Base-by-base conservation (phyloP, 805 yeast genomes). In the Sugiyamaella americana region DNA sequence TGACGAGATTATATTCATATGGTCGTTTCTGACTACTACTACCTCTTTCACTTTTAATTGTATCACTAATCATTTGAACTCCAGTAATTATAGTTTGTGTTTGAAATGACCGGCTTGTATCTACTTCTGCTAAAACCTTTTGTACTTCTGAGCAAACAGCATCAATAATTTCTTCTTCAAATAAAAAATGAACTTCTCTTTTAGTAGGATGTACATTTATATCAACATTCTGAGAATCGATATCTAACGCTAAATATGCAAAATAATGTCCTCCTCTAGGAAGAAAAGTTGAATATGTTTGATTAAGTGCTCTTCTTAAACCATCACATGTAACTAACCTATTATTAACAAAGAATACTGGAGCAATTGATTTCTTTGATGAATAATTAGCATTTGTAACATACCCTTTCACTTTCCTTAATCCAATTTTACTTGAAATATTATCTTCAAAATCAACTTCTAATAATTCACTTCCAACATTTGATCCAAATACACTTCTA, bases 151-250 rank as follows among this genome's bases (percentile, higher is more conserved):
- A 61, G 26, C 82, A 71, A 1, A 89, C 70, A 30, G 59, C 55
- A 35, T 81, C 87, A 8, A 86, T 75, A 18, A 93, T 87, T 59
- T 89, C 97, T 39, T 84, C 93, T 57, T 93, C 97, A 61, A 79
- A 65, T 30, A 93, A 66, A 60, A 93, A 88, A 37, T 94, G 63
- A 2, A 93, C 97, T 57, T 91, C 97, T 49, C 91, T 74, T 56
- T 93, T 93, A 0, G 98, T 91, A 0, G 98, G 98, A 60, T 93
- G 98, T 11, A 93, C 82, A 60, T 93, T 93, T 13, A 93, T 98
- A 62, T 93, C 98, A 5, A 93, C 72, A 50, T 82, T 80, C 29
- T 65, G 66, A 0, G 96, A 85, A 19, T 72, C 68, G 2, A 93
- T 78, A 17, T 68, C 68, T n/a, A 93, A 61, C 41, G 85, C 72